Base-by-base conservation (phyloP, 2,329 filamentous ascomycete species). In the Periconia digitata region DNA sequence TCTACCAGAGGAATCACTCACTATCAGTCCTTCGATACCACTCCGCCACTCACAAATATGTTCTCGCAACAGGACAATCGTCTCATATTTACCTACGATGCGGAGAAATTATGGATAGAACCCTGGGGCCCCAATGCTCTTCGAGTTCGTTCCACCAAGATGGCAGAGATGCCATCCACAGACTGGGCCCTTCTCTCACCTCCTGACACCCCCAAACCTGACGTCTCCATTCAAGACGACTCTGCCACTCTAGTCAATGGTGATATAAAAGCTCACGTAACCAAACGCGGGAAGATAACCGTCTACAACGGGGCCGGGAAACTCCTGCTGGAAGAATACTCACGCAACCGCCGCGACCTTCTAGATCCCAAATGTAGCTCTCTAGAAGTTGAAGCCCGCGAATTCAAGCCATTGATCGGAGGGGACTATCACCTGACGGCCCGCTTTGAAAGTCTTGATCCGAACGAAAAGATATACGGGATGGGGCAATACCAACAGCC, bases 401-500 rank as follows among this genome's bases (percentile, higher is more conserved):
- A 85, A 60, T 81, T 84, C 60, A 75, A 75, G 43, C 76, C 80
- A 0, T 75, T 78, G 2, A 66, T 75, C 0, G 81, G 81, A 6
- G 69, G 73, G 1, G 75, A 80, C 46, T 85, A 81, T 58, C 77
- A 82, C 44, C 69, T 86, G 8, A 85, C 81, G 0, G 72, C 78
- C 54, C 75, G 84, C 0, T 77, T 86, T 44, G 84, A 86, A 61
- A 80, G 78, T 1, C 60, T 80, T 1, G 55, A 79, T 44, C 66
- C 70, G 0, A 70, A 79, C 16, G 84, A 87, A 62, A 81, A 79
- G 59, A 79, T 87, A n/a, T 87, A 77, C 57, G 84, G 84, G 17
- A 86, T 86, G 83, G 84, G 84, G 0, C 84, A 87, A 65, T 86
- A 87, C 50, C 84, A 87, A 58, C 83, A 87, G 55, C 79, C 81